Evolutionary conservation across 2,329 filamentous ascomycete species (phyloP).

Genomic region (Phialophora chinensis): DNA sequence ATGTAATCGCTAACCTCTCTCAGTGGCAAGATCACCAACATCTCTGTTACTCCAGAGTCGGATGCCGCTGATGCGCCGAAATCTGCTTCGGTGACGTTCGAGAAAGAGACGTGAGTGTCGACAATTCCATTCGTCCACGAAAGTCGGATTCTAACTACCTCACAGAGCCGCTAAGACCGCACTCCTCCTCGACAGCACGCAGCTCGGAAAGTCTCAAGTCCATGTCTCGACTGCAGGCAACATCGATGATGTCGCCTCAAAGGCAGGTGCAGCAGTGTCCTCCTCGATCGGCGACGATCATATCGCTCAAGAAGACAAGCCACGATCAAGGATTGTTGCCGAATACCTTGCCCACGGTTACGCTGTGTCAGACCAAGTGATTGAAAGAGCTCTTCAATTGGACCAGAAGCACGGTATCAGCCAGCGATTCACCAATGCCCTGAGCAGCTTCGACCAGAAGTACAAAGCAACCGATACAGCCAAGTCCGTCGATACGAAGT

Average conservation of each 20-base stretch:
- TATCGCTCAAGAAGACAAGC: conserved; percentile 95
- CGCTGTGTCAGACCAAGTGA: conserved; percentile 75
- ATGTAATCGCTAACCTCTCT: conserved; percentile 3
- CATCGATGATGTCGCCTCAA: conserved; percentile 67
- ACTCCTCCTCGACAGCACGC: conserved; percentile 94
- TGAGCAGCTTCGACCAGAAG: conserved; percentile 79
- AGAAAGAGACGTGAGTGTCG: conserved; percentile 76
- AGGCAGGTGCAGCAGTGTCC: conserved; percentile 62
- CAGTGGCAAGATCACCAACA: conserved; percentile 87
- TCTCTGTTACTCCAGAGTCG: conserved; percentile 72
- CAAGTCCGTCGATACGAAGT: conserved; percentile 80
- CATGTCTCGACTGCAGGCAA: conserved; percentile 77
- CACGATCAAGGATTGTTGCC: conserved; percentile 86
- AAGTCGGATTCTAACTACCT: conserved; percentile 3
- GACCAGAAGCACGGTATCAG: conserved; percentile 90
- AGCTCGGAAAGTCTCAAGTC: conserved; percentile 77
- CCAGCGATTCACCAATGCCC: conserved; percentile 75
- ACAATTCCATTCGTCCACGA: background rate
- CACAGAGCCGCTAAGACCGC: conserved; percentile 85
- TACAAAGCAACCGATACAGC: conserved; percentile 88
- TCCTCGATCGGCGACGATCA: conserved; percentile 60
- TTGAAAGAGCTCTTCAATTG: conserved; percentile 82
- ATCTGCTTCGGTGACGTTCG: conserved; percentile 90
- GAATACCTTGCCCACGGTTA: conserved; percentile 98
- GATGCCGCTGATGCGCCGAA: conserved; percentile 67